Evolutionary conservation across 1,284 basidiomycete genomes (phyloP), one percentile per base, ranked within the genome.

Genomic region (Blastosporella zonata): DNA sequence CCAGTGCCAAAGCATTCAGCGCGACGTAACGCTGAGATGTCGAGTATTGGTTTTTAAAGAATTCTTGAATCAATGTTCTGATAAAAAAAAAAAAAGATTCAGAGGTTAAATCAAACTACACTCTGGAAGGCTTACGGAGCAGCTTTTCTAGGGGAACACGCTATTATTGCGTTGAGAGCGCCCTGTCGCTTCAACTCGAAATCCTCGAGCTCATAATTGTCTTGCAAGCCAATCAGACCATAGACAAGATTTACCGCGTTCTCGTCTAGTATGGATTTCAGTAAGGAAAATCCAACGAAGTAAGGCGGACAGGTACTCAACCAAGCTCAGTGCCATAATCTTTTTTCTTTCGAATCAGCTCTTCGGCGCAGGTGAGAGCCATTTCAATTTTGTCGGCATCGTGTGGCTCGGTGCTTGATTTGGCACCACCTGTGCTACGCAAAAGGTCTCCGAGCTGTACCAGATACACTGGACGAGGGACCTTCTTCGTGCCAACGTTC

Each of bases 1-100:
- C 91, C 41, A 93, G 67, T 0, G 90, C 92, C 1, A 99, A 71
- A 0, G 92, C 87, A 46, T 89, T 92, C 25, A 98, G 76, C 62
- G 96, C 93, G 4, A 81, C 79, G 52, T 82, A 86, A 9, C 94
- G 84, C 61, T 98, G 93, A 18, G 83, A 79, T 3, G 81, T 80
- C 0, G 93, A 93, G 66, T 96, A 97, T 57, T 95, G 90, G 43
- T 89, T 87, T 52, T 86, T 84, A 70, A 97, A 98, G 66, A 93
- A 92, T 61, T 97, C 91, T 62, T 97, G 92, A 38, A 89, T 84
- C n/a, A 96, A 72, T 40, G 81, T 78, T 2, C 93, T 95, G 61
- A 1, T 44, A 21, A 12, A n/a, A 12, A n/a, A 17, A 25, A 31
- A 10, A 51, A 8, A 35, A 9, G 23, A 20, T 23, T 31, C 44